Evolutionary conservation across 345 rosid species (phyloP).

Genomic region (Turritis glabra): DNA sequence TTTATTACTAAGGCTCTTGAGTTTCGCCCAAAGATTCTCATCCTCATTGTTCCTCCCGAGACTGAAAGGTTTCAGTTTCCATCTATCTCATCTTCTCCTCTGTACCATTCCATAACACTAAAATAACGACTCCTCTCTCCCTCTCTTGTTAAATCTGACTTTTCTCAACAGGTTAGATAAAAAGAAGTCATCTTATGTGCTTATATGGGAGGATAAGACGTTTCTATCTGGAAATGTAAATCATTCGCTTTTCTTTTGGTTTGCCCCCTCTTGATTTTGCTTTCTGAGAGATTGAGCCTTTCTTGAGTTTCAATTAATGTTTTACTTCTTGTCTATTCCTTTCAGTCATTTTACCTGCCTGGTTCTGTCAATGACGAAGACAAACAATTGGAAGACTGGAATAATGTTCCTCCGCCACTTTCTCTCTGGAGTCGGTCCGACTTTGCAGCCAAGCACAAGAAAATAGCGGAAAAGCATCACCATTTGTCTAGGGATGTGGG

Average conservation of each 20-base stretch:
- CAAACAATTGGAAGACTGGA: slow-evolving; percentile 82
- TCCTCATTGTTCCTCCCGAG: slow-evolving; percentile 88
- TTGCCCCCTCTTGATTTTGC: not conserved
- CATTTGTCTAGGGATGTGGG: slow-evolving; percentile 43
- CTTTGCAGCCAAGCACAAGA: slow-evolving; percentile 58
- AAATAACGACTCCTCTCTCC: slow-evolving; percentile 1
- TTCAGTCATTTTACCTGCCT: slow-evolving; percentile 92
- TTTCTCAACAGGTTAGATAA: slow-evolving; percentile 62
- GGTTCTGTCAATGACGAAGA: slow-evolving; percentile 73
- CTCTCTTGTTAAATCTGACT: not conserved
- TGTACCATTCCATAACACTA: slow-evolving; percentile 7
- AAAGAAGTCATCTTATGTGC: slow-evolving; percentile 65
- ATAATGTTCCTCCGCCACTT: slow-evolving; percentile 60
- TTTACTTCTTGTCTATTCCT: slow-evolving; percentile 32
- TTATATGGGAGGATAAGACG: slow-evolving; percentile 70
- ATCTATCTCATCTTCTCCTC: slow-evolving; percentile 23
- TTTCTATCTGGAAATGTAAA: slow-evolving; percentile 81
- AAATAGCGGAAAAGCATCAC: slow-evolving; percentile 58
- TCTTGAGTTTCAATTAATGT: not conserved
- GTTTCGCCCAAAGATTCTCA: slow-evolving; percentile 83
- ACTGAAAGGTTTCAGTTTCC: slow-evolving; percentile 62
- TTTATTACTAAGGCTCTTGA: slow-evolving; percentile 81
- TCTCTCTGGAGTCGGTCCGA: slow-evolving; percentile 90
- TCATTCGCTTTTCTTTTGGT: not conserved
- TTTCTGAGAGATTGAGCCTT: slow-evolving; percentile 3